Evolutionary conservation across 345 rosid genomes (phyloP).

Genomic region (Lumnitzera littorea): DNA sequence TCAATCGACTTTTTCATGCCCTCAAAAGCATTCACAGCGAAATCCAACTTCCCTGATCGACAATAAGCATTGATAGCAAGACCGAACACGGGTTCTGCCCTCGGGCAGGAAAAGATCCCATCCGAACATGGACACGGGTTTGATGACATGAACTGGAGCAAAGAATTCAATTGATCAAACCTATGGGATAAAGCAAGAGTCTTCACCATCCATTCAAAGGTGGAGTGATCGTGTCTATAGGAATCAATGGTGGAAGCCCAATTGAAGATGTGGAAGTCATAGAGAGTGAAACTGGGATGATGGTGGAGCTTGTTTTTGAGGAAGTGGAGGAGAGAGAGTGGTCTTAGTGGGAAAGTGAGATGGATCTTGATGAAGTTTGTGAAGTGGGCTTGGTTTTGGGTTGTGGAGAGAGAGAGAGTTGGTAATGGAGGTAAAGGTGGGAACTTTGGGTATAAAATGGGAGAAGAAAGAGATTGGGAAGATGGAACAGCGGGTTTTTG

Average conservation of each 20-base stretch:
- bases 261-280: slow-evolving; percentile 65
- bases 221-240: slow-evolving; percentile 71
- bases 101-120: slow-evolving; percentile 84
- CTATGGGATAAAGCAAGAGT: slow-evolving; percentile 66
- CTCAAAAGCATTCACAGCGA: slow-evolving; percentile 49
- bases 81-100: slow-evolving; percentile 51
- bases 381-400: slow-evolving; percentile 35
- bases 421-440: slow-evolving; percentile 35
- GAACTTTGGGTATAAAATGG: slow-evolving; percentile 36
- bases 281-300: slow-evolving; percentile 65
- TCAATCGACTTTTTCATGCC: slow-evolving; percentile 66
- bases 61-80: slow-evolving; percentile 47
- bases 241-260: slow-evolving; percentile 76
- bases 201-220: slow-evolving; percentile 71
- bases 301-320: slow-evolving; percentile 68
- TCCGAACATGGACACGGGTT: slow-evolving; percentile 78
- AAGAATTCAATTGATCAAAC: slow-evolving; percentile 36
- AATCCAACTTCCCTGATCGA: slow-evolving; percentile 49
- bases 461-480: slow-evolving; percentile 20
- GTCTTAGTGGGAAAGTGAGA: slow-evolving; percentile 36
- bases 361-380: slow-evolving; percentile 49
- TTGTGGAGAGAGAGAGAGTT: slow-evolving; percentile 52
- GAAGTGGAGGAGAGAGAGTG: slow-evolving; percentile 50
- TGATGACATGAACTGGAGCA: slow-evolving; percentile 51
- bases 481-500: slow-evolving; percentile 21